Conservation (phyloP, 805 yeast genomes). For the Candida caryicola region DNA sequence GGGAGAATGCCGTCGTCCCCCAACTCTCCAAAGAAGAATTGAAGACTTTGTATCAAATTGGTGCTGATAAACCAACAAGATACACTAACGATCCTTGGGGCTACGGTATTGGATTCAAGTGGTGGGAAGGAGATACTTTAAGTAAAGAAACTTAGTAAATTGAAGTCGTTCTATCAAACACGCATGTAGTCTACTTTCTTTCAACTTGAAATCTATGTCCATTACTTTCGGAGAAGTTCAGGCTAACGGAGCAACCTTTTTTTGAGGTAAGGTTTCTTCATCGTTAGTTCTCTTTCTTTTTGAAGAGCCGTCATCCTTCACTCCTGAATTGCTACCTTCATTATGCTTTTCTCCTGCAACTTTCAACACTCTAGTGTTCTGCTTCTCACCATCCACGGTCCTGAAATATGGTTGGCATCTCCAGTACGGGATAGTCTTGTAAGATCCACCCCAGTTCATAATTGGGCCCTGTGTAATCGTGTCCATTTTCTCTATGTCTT, state of each 20-base stretch:
- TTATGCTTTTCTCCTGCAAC: slow-evolving; percentile 32
- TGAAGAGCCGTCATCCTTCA: too few species aligned
- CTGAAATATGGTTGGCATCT: slow-evolving; percentile 95
- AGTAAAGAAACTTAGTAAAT: slow-evolving; percentile 4
- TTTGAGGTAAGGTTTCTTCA: too few species aligned
- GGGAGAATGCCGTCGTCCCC: slow-evolving; percentile 32
- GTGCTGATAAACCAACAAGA: slow-evolving; percentile 28
- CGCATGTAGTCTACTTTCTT: slow-evolving; percentile 1
- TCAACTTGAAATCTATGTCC: too few species aligned
- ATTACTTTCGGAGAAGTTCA: too few species aligned
- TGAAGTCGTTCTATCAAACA: too few species aligned
- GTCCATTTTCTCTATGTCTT: slow-evolving; percentile 56
- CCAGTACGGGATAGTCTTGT: slow-evolving; percentile 88
- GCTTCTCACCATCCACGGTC: slow-evolving; percentile 72
- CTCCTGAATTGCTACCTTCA: slow-evolving; percentile 6
- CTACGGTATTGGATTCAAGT: slow-evolving; percentile 33
- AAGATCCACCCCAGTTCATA: slow-evolving; percentile 76
- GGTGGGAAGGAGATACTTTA: slow-evolving; percentile 33
- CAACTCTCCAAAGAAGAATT: slow-evolving; percentile 38
- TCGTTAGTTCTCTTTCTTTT: too few species aligned
- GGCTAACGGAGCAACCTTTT: too few species aligned
- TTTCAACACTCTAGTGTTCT: slow-evolving; percentile 34
- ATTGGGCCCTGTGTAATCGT: slow-evolving; percentile 49
- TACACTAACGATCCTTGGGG: slow-evolving; percentile 37
- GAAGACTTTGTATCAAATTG: slow-evolving; percentile 26